Base-by-base conservation (phyloP, 306 rosid genomes). In the Pyrus bretschneideri region DNA sequence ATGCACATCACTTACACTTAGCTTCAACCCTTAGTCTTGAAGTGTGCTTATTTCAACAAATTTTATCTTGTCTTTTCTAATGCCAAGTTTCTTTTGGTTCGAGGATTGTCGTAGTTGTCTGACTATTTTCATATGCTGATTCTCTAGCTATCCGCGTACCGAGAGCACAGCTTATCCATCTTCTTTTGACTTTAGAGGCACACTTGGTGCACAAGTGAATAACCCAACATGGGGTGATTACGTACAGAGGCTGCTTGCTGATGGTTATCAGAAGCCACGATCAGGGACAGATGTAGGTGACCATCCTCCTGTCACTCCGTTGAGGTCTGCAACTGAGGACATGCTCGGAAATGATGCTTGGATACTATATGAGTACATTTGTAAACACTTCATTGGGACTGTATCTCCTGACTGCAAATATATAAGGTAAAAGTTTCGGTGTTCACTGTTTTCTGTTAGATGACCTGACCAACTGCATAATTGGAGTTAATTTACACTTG, bases 221-320 rank as follows among this genome's bases (percentile, higher is more conserved):
- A 91, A 87, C 84, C 93, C 95, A 30, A 80, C 86, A 45, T 94
- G 86, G 91, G 96, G 95, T 76, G 76, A 70, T 77, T 88, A 90
- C 76, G 96, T 90, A 62, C 84, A 83, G 84, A 81, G 76, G 70
- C 85, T 94, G 68, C 91, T 94, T 30, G 69, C 76, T 57, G 82
- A 81, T 70, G 93, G 97, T 81, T 92, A 82, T 86, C 87, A 79
- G 29, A 90, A 90, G 78, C 97, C 98, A 74, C 88, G 87, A 79
- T 75, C 33, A 23, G 98, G 98, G 82, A 85, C 89, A 23, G 98
- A 94, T 85, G 97, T 22, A 22, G 98, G 98, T 46, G 98, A 94
- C 74, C 98, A 94, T 90, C 98, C 98, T 75, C 98, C 98, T 51
- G 83, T 94, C 67, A 94, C 98, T 70, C 98, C 98, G 73, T 90